A percentile compares a stretch with the other conserved stretches of the same genome.
Evolutionary conservation across 129 eudicot genomes (phyloP).

Genomic region (Flaveria trinervia): DNA sequence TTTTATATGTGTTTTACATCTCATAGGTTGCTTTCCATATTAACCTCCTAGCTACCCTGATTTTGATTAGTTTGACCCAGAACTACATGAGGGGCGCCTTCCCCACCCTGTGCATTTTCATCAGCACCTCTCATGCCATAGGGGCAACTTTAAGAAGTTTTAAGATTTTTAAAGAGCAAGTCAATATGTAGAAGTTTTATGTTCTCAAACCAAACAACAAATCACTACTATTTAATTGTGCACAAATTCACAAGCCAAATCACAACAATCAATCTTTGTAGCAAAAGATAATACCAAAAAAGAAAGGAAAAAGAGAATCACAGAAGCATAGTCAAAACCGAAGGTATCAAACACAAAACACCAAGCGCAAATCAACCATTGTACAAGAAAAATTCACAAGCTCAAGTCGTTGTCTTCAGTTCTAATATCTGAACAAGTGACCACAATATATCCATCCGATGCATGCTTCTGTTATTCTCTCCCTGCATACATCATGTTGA

Average conservation of each 20-base stretch:
- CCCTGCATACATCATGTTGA: slow-evolving; percentile 40
- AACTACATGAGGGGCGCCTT: too few species aligned
- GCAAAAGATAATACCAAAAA: slow-evolving; percentile 4
- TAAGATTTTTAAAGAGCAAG: background rate
- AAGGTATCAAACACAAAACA: slow-evolving; percentile 25
- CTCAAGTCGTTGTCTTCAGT: slow-evolving; percentile 39
- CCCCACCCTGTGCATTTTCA: too few species aligned
- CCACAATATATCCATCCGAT: slow-evolving; percentile 78
- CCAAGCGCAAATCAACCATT: slow-evolving; percentile 13
- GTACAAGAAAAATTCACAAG: background rate
- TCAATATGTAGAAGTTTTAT: slow-evolving; percentile 16
- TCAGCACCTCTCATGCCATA: too few species aligned
- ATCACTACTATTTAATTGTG: slow-evolving; percentile 18
- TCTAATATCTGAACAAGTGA: slow-evolving; percentile 69
- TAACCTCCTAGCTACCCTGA: too few species aligned
- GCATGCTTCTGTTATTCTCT: slow-evolving; percentile 64
- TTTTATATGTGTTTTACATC: too few species aligned
- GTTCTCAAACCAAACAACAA: slow-evolving; percentile 25
- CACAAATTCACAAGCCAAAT: slow-evolving; percentile 36
- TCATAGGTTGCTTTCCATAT: too few species aligned
- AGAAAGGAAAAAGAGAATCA: slow-evolving; percentile 6
- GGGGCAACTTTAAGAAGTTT: background rate
- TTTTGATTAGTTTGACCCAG: too few species aligned
- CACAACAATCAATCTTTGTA: slow-evolving; percentile 22
- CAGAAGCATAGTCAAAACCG: background rate